Percentiles rank a stretch among this genome's conserved stretches.
Evolutionary conservation across 164 flowering plant species (phyloP).

Genomic region (Vitis amurensis): DNA sequence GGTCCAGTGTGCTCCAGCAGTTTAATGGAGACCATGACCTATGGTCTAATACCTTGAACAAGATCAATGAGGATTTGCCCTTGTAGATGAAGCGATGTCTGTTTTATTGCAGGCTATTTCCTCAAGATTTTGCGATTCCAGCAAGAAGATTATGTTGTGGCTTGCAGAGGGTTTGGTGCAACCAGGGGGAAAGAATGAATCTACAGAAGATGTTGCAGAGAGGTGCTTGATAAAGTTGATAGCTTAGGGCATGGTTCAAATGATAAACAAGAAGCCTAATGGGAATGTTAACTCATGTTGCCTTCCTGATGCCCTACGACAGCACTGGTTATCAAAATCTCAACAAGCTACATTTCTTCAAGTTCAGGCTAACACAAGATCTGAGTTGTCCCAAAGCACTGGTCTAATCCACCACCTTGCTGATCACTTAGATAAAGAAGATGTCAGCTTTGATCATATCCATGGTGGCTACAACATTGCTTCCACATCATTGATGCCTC

Average conservation of each 20-base stretch:
- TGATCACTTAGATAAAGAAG: no score
- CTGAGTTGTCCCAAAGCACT: not conserved
- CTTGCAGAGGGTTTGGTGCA: conserved; percentile 26
- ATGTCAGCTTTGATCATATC: no score
- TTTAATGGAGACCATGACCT: no score
- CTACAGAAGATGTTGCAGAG: conserved; percentile 4
- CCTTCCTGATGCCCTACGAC: conserved; percentile 13
- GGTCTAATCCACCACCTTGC: no score
- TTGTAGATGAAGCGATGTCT: conserved; percentile 12
- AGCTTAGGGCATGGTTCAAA: conserved; percentile 6
- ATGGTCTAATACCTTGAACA: no score
- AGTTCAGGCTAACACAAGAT: not conserved
- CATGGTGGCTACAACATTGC: no score
- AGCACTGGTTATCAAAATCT: conserved; percentile 1
- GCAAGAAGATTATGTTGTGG: conserved; percentile 17
- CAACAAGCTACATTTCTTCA: not conserved
- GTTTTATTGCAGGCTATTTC: conserved; percentile 20
- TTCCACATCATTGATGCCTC: no score
- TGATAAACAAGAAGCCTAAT: not conserved
- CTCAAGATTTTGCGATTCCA: conserved; percentile 10
- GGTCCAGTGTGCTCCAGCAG: no score
- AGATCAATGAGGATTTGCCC: no score
- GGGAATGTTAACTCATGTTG: conserved; percentile 11
- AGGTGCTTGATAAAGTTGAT: conserved; percentile 9
- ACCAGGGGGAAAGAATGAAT: not conserved